Evolutionary conservation across 2,329 filamentous ascomycete genomes (phyloP), one percentile per base, ranked within the genome.

Genomic region (Colletotrichum gloeosporioides): DNA sequence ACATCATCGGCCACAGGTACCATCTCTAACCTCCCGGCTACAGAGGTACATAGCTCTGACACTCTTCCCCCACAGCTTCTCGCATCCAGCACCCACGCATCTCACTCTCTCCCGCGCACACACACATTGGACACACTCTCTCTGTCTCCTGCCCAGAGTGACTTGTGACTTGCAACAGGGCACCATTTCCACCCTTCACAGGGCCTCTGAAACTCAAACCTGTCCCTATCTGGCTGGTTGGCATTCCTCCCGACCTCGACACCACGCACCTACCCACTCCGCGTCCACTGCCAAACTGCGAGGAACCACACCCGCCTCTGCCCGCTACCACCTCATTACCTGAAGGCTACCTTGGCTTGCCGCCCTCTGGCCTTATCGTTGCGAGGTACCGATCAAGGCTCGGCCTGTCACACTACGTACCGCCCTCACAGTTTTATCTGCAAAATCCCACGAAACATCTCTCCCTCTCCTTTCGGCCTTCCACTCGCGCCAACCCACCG

Each of bases 121-220:
- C 62, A 65, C 61, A 62, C 31, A 32, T 61, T 61, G 31, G 57
- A 32, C 18, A 61, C 57, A n/a, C n/a, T n/a, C 57, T 31, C 49
- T 22, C 44, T 31, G 13, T 31, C 49, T 22, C 44, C 44, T 53
- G 44, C 59, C 31, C 29, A 63, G 32, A 34, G 32, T n/a, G 29
- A 63, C 59, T 32, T 32, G 63, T 73, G 62, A 68, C 63, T 63
- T 49, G 44, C 69, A 57, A 62, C 39, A 73, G 70, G 44, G 71
- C 70, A 39, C 55, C 73, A 72, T 70, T 57, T 65, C 69, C 59
- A 39, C 31, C 39, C 69, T 65, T 71, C 44, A 39, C 73, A 76
- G 73, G 53, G 73, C 64, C 73, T 76, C 73, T 73, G 73, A 76
- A 76, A 73, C 73, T 61, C 64, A 69, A 73, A 76, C 64, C 70